These are phyloP conservation scores for Falciphora oryzae DNA, from an alignment of 2,329 filamentous ascomycete genomes.

Conservation along the genomic window DNA sequence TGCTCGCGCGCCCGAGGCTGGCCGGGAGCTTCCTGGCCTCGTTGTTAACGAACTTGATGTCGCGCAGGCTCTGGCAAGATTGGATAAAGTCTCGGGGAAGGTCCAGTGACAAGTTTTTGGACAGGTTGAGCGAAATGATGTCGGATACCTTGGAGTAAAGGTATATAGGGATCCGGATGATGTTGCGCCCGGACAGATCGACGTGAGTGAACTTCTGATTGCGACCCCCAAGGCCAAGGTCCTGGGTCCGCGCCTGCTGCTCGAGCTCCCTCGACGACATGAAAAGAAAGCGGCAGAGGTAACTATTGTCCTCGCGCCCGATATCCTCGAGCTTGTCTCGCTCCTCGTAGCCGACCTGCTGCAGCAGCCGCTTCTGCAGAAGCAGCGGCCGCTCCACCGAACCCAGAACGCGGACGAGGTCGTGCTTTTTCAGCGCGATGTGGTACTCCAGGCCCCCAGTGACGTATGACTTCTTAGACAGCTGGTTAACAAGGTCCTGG, in stretches of 20 bases:
- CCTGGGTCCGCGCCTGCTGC: slow-evolving; percentile 66
- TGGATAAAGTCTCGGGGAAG: slow-evolving; percentile 96
- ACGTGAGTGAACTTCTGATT: slow-evolving; percentile 91
- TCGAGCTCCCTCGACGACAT: slow-evolving; percentile 83
- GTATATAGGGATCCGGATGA: slow-evolving; percentile 90
- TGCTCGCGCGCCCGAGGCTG: slow-evolving; percentile 74
- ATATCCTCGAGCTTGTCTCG: slow-evolving; percentile 87
- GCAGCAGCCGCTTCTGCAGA: slow-evolving; percentile 84
- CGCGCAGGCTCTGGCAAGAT: slow-evolving; percentile 81
- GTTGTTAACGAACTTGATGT: slow-evolving; percentile 95
- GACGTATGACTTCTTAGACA: slow-evolving; percentile 84
- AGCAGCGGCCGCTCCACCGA: slow-evolving; percentile 75
- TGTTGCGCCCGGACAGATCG: slow-evolving; percentile 81
- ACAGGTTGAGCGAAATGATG: slow-evolving; percentile 92
- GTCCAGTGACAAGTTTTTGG: slow-evolving; percentile 84
- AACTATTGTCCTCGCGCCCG: slow-evolving; percentile 94
- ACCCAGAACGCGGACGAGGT: slow-evolving; percentile 75
- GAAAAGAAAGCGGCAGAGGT: slow-evolving; percentile 93
- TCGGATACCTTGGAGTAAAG: slow-evolving; percentile 88
- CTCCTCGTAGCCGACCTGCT: slow-evolving; percentile 87
- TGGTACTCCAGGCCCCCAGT: slow-evolving; percentile 91
- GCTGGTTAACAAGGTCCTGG: slow-evolving; percentile 77
- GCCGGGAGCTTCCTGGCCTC: slow-evolving; percentile 81
- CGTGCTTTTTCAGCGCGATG: slow-evolving; percentile 90
- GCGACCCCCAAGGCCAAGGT: slow-evolving; percentile 70